These are phyloP conservation scores for Cucumis hystrix DNA, from an alignment of 306 rosid genomes.

Conservation along the genomic window DNA sequence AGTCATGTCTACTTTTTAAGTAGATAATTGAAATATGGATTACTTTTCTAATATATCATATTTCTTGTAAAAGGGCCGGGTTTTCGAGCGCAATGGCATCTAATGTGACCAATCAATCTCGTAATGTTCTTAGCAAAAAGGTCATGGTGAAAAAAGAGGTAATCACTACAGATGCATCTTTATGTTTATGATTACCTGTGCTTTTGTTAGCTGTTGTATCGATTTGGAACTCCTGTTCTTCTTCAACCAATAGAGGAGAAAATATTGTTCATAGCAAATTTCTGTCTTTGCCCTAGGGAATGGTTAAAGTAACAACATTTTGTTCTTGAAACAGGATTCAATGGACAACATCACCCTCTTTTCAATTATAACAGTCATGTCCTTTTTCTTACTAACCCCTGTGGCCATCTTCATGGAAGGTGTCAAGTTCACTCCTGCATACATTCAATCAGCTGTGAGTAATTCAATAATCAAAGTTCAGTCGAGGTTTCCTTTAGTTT, in stretches of 20 bases:
- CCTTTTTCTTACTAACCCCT: constrained; percentile 68
- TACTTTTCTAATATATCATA: constrained; percentile 1
- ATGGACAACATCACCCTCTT: constrained; percentile 92
- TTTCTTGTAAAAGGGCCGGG: constrained; percentile 53
- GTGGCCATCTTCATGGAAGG: constrained; percentile 64
- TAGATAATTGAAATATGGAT: neutral
- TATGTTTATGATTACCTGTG: constrained; percentile 1
- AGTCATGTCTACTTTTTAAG: neutral
- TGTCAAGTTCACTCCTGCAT: constrained; percentile 67
- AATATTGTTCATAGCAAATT: neutral
- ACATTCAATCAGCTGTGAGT: constrained; percentile 71
- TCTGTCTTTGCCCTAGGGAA: neutral
- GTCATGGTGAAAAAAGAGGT: constrained; percentile 84
- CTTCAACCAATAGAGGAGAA: neutral
- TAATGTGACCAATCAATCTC: constrained; percentile 85
- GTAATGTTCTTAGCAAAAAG: constrained; percentile 95
- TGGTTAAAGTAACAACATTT: neutral
- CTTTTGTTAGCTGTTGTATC: neutral
- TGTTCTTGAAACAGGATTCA: constrained; percentile 37
- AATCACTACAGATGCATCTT: neutral
- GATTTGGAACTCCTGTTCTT: neutral
- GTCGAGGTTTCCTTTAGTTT: neutral
- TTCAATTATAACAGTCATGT: constrained; percentile 88
- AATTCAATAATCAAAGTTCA: constrained; percentile 6
- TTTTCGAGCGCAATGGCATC: constrained; percentile 99